A percentile compares a stretch with the other conserved stretches of the same genome.
Evolutionary conservation across 1,284 basidiomycete species (phyloP).

Genomic region (Trichosporon sp.): DNA sequence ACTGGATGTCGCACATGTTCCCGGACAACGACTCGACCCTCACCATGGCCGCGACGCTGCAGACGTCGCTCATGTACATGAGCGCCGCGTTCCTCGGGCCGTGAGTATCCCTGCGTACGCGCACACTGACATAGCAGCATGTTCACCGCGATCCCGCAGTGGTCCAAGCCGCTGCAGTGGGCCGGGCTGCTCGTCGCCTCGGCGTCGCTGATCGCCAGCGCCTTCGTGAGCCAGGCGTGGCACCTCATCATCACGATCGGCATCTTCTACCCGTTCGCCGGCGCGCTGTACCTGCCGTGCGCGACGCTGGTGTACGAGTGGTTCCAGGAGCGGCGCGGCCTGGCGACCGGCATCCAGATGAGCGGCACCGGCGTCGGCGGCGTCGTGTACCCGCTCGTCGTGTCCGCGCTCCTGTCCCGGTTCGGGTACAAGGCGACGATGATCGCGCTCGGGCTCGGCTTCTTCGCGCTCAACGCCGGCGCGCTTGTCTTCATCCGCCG

Average conservation of each 20-base stretch:
- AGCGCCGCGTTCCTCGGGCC: conserved; percentile 9
- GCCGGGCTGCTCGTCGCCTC: conserved; percentile 30
- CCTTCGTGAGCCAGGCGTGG: conserved; percentile 44
- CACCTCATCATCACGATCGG: conserved; percentile 46
- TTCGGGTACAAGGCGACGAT: conserved; percentile 48
- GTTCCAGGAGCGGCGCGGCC: conserved; percentile 42
- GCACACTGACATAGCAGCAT: conserved; percentile 16
- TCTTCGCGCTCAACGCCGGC: conserved; percentile 28
- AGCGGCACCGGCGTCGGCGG: conserved; percentile 46
- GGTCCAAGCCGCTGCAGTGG: conserved; percentile 28
- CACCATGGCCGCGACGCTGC: conserved; percentile 44
- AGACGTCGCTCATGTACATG: conserved; percentile 36
- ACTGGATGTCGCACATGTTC: conserved; percentile 43
- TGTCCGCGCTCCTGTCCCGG: conserved; percentile 34
- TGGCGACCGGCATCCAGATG: conserved; percentile 47
- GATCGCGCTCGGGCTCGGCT: conserved; percentile 40
- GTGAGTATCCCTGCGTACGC: conserved; percentile 3
- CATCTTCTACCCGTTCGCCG: conserved; percentile 41
- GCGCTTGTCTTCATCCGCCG: conserved; percentile 42
- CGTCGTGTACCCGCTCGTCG: conserved; percentile 44
- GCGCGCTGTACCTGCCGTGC: conserved; percentile 44
- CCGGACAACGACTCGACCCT: conserved; percentile 27
- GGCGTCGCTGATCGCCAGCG: conserved; percentile 31
- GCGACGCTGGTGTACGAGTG: conserved; percentile 47
- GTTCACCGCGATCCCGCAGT: conserved; percentile 33